Conservation (phyloP, 768 basidiomycete species). For the Pulveroboletus sp. region DNA sequence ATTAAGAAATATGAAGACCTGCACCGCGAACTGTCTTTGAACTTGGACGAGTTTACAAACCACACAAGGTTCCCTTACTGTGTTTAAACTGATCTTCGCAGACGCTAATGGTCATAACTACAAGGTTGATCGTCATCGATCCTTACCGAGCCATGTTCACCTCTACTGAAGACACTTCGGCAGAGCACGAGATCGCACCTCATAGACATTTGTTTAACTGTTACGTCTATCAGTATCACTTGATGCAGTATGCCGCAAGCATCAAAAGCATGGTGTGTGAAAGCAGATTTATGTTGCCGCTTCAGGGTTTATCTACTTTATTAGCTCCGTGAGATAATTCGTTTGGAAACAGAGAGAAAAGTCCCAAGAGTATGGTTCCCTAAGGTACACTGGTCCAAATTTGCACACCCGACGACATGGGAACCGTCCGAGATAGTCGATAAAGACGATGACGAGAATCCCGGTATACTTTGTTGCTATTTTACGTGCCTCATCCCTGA, state of each 20-base stretch:
- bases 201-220: conserved; percentile 72
- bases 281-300: neutral
- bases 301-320: neutral
- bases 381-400: conserved; percentile 22
- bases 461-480: conserved; percentile 31
- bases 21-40: conserved; percentile 32
- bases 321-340: conserved; percentile 55
- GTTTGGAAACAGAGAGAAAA: conserved; percentile 46
- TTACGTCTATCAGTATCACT: conserved; percentile 63
- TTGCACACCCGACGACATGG: conserved; percentile 44
- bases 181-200: conserved; percentile 43
- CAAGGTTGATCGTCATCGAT: conserved; percentile 46
- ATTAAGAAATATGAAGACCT: conserved; percentile 37
- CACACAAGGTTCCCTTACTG: conserved; percentile 42
- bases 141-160: conserved; percentile 56
- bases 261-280: conserved; percentile 34
- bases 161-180: conserved; percentile 23
- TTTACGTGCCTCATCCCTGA: neutral
- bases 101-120: conserved; percentile 20
- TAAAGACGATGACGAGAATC: conserved; percentile 64
- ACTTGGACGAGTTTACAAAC: conserved; percentile 43
- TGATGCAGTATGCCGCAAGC: conserved; percentile 35
- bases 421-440: conserved; percentile 41
- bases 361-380: conserved; percentile 56
- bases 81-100: neutral